phyloP scores from a whole-genome alignment of 179 eudicot genomes.

The Gypsophila paniculata region DNA sequence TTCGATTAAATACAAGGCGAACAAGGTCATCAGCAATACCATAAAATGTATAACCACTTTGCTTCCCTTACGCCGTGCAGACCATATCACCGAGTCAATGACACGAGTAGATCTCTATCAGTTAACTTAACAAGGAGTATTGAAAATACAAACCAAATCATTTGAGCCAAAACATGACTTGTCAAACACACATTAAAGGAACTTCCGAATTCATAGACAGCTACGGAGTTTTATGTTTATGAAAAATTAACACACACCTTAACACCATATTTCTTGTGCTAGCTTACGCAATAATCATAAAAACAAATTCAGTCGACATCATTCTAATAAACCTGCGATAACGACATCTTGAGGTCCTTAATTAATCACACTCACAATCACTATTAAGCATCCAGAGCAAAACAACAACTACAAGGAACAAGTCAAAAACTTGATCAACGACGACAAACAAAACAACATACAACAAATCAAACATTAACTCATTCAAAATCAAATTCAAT shows the following conservation, averaged over 20 bases:
- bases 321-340: background rate
- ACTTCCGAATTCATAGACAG: background rate
- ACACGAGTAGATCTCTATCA: background rate
- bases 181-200: background rate
- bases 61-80: background rate
- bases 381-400: slow-evolving; percentile 2
- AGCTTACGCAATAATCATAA: background rate
- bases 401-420: background rate
- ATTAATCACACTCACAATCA: slow-evolving; percentile 9
- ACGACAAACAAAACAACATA: background rate
- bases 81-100: background rate
- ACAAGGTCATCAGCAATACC: background rate
- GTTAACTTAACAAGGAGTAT: background rate
- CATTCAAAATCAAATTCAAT: background rate
- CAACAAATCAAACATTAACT: background rate
- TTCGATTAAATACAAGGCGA: background rate
- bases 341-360: background rate
- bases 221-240: background rate
- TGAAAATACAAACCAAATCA: background rate
- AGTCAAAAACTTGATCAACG: background rate
- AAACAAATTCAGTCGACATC: background rate
- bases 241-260: no score
- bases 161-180: background rate
- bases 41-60: background rate
- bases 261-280: background rate